Percentiles rank a stretch among this genome's conserved stretches.
Conservation (phyloP, 2,329 filamentous ascomycete genomes). For the Scedosporium apiospermum region DNA sequence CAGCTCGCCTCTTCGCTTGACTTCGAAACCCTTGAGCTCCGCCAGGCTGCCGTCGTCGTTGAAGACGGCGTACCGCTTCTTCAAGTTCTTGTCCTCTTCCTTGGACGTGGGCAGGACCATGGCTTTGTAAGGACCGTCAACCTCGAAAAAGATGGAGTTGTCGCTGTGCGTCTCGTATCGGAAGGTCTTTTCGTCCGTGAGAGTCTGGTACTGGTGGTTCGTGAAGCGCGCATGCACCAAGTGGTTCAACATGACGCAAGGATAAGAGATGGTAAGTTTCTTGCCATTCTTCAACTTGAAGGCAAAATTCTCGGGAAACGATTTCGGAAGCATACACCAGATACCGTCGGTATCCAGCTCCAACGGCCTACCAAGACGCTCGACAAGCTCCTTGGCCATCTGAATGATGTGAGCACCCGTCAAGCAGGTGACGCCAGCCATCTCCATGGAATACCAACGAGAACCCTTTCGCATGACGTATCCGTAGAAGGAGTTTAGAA, state of each 20-base stretch:
- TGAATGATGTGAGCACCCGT: slow-evolving; percentile 97
- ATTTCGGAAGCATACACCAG: slow-evolving; percentile 96
- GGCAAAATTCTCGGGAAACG: slow-evolving; percentile 90
- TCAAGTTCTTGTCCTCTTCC: slow-evolving; percentile 98
- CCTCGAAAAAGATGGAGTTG: slow-evolving; percentile 99
- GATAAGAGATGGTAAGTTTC: slow-evolving; percentile 93
- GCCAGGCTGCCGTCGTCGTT: slow-evolving; percentile 94
- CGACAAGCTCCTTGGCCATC: slow-evolving; percentile 85
- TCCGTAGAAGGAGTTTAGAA: slow-evolving; percentile 97
- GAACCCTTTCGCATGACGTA: slow-evolving; percentile 99
- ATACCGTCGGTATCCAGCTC: slow-evolving; percentile 98
- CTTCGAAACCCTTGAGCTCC: slow-evolving; percentile 93
- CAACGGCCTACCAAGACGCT: slow-evolving; percentile 82
- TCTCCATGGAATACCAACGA: slow-evolving; percentile 98
- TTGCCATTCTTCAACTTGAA: slow-evolving; percentile 95
- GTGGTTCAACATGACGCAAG: slow-evolving; percentile 98
- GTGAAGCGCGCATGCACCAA: slow-evolving; percentile 91
- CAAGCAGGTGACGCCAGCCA: slow-evolving; percentile 96
- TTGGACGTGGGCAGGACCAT: slow-evolving; percentile 98
- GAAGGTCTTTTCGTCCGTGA: slow-evolving; percentile 69
- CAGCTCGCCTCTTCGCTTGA: slow-evolving; percentile 93
- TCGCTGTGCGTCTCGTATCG: slow-evolving; percentile 96
- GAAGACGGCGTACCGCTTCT: slow-evolving; percentile 98
- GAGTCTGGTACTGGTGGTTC: slow-evolving; percentile 92
- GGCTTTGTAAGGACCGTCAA: slow-evolving; percentile 92